Evolutionary conservation across 305 asterid genomes (phyloP), one percentile per base, ranked within the genome.

Genomic region (Andrographis paniculata): DNA sequence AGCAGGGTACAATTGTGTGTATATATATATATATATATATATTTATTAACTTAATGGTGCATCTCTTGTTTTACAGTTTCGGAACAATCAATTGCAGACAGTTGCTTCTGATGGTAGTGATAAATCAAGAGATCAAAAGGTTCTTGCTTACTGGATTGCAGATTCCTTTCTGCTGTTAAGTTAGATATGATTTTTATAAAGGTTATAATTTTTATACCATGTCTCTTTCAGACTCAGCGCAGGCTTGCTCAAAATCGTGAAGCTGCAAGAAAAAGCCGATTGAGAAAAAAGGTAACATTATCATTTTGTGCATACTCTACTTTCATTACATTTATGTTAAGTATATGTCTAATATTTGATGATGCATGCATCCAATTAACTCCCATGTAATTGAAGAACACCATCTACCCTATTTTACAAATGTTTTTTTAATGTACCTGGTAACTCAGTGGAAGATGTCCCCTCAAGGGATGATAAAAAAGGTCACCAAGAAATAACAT

Each of bases 161-260:
- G 45, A 14, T 41, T 42, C 44, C 6, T 50, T 14, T 14, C 6
- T n/a, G n/a, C 53, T 19, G n/a, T 33, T 49, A 17, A 31, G 35
- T 52, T 52, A 16, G 3, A 8, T 31, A 6, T 42, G 22, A 42
- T 4, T 42, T 42, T 4, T n/a, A 18, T 37, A 37, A 41, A 44
- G 47, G 49, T 35, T 58, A 15, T 67, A 41, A 77, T 42, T 33
- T 66, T 24, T 24, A 3, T 3, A 24, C 30, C 8, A 4, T 23
- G 17, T 50, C 50, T 40, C 61, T 55, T 48, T 68, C 87, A 91
- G 99, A 79, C 94, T 57, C 93, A 87, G 49, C 96, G 96, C 22
- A 79, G 99, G 70, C 99, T 91, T 57, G 99, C 99, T 59, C 99
- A 91, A 77, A 91, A 91, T 68, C 96, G 99, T 18, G 99, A 91